Percentiles rank a stretch among this genome's conserved stretches.
phyloP scores from a whole-genome alignment of 2,329 filamentous ascomycete species.

The Cytospora chrysosperma region DNA sequence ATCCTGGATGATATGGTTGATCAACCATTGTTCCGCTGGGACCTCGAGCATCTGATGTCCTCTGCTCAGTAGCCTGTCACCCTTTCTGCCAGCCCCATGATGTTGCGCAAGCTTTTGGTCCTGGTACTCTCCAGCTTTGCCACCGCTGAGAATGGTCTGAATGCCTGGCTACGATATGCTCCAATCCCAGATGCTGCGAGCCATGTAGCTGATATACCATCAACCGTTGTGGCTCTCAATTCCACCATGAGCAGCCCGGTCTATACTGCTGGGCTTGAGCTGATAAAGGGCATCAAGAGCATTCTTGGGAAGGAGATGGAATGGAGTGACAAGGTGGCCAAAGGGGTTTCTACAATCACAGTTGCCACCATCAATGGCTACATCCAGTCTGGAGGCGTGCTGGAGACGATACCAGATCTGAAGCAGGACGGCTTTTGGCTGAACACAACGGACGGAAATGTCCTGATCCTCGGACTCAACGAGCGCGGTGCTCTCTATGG shows the following conservation, averaged over 20 bases:
- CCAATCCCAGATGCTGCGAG: slow-evolving; percentile 37
- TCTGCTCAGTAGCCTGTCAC: not conserved
- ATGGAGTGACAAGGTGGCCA: slow-evolving; percentile 28
- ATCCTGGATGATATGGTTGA: not conserved
- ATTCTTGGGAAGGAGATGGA: slow-evolving; percentile 53
- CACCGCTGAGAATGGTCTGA: slow-evolving; percentile 58
- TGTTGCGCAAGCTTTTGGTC: slow-evolving; percentile 1
- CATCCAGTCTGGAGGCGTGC: slow-evolving; percentile 34
- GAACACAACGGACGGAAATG: slow-evolving; percentile 42
- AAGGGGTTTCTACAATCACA: slow-evolving; percentile 38
- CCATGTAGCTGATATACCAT: slow-evolving; percentile 44
- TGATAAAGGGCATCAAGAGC: slow-evolving; percentile 55
- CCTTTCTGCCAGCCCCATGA: not conserved
- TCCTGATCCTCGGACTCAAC: slow-evolving; percentile 63
- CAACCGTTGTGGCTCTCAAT: slow-evolving; percentile 53
- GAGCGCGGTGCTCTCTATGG: slow-evolving; percentile 69
- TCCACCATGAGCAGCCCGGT: slow-evolving; percentile 54
- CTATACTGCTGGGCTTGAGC: slow-evolving; percentile 57
- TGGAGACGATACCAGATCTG: slow-evolving; percentile 40
- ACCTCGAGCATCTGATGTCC: too few relatives aligned
- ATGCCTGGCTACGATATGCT: slow-evolving; percentile 66
- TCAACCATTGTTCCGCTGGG: too few relatives aligned
- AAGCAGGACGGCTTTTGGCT: slow-evolving; percentile 63
- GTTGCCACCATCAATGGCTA: slow-evolving; percentile 50
- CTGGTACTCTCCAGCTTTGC: slow-evolving; percentile 25